Evolutionary conservation across 192 early-diverging fungal species (phyloP).

Genomic region (Entophlyctis helioformis): DNA sequence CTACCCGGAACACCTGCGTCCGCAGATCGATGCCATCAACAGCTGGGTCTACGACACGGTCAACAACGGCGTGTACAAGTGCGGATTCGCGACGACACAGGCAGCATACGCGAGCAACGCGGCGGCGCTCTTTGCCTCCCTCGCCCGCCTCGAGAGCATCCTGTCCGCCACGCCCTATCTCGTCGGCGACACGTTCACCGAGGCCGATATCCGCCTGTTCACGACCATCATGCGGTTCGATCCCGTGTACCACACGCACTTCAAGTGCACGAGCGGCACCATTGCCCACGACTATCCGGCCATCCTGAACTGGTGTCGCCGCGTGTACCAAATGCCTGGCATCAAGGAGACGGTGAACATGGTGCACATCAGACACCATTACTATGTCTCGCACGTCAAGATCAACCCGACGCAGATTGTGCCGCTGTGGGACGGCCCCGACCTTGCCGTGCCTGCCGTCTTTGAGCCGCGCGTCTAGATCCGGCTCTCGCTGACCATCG

Average conservation of each 20-base stretch:
- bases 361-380: constrained; percentile 93
- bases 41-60: constrained; percentile 86
- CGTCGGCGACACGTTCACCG: constrained; percentile 70
- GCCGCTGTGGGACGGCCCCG: constrained; percentile 44
- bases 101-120: constrained; percentile 70
- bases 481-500: too few relatives aligned
- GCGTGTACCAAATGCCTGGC: constrained; percentile 69
- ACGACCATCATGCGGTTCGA: constrained; percentile 95
- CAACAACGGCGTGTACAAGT: constrained; percentile 95
- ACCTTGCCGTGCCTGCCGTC: constrained; percentile 1
- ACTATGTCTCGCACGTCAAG: constrained; percentile 79
- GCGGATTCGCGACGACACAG: constrained; percentile 85
- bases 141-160: constrained; percentile 75
- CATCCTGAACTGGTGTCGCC: constrained; percentile 71
- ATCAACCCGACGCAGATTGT: constrained; percentile 86
- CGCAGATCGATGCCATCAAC: constrained; percentile 78
- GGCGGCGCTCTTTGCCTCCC: constrained; percentile 56
- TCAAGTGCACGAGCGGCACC: constrained; percentile 84
- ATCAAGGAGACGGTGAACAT: constrained; percentile 80
- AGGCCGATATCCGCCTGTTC: constrained; percentile 89
- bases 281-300: constrained; percentile 82
- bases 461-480: too few relatives aligned
- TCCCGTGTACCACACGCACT: constrained; percentile 84
- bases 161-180: constrained; percentile 63
- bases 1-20: constrained; percentile 67